Conservation (phyloP, 2,329 filamentous ascomycete species). For the Chaetomium sp. region DNA sequence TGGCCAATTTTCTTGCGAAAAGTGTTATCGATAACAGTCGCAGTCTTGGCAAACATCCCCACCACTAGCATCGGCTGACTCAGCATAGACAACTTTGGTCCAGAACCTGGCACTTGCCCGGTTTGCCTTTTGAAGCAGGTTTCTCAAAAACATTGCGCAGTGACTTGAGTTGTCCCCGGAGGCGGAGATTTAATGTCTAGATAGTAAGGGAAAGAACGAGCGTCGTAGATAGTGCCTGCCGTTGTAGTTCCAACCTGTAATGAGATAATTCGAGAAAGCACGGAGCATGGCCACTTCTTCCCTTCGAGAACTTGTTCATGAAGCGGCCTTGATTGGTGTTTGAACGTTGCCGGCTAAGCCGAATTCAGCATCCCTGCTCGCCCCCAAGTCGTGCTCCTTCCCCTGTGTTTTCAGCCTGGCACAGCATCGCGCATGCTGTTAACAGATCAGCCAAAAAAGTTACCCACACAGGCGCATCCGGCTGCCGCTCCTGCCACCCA, state of each 20-base stretch:
- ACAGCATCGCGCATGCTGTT: constrained; percentile 9
- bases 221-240: too few species aligned
- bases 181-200: too few species aligned
- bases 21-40: constrained; percentile 19
- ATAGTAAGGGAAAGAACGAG: too few species aligned
- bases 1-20: constrained; percentile 18
- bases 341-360: constrained; percentile 4
- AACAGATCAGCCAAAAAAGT: constrained; percentile 24
- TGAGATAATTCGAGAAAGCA: too few species aligned
- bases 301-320: too few species aligned
- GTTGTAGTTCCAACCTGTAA: too few species aligned
- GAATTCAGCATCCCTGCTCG: constrained; percentile 17
- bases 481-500: constrained; percentile 9
- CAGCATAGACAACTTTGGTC: too few species aligned
- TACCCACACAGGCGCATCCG: constrained; percentile 7
- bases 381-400: constrained; percentile 12
- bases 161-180: too few species aligned
- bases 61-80: too few species aligned
- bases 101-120: too few species aligned
- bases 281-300: too few species aligned
- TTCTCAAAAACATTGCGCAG: neutral
- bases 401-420: constrained; percentile 11
- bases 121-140: constrained; percentile 4
- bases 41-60: too few species aligned
- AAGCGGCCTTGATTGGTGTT: constrained; percentile 9